Base-by-base conservation (phyloP, 495 filamentous ascomycete genomes). In the Daldinia concentrica region DNA sequence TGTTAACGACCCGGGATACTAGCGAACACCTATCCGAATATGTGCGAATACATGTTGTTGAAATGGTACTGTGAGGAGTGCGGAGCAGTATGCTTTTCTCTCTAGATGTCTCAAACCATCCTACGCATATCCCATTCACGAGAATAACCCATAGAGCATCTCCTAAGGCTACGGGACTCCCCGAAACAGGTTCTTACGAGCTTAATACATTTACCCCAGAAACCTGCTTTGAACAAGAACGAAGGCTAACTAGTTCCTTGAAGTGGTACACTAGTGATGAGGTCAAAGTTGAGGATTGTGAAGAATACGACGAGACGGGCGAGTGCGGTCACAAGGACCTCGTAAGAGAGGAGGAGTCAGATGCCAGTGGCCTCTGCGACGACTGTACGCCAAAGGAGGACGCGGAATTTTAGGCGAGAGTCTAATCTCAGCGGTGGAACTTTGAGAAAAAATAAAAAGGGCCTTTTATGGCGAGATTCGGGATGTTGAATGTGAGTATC, bases 41-140 rank as follows among this genome's bases (percentile, higher is more conserved):
- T 78, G 76, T 78, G 76, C 48, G 65, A 39, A 30, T 78, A 76
- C 30, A 72, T 78, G 73, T 37, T 76, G 45, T 61, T 78, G 4
- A 76, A 72, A 66, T 78, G 76, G 76, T 78, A 76, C 74, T 78
- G 76, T 61, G 76, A 76, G 32, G 76, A 76, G 26, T 78, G 76
- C 37, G 76, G 76, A 68, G 76, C 76, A 73, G 71, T 73, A 73
- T 62, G 71, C 57, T 14, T 62, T 66, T 69, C 22, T 57, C 45
- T 57, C 45, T 62, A 22, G 60, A 45, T 27, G 30, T 60, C 39
- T 15, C 45, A 43, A 8, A 34, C 51, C 57, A 17, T 54, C 41
- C 22, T 52, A 50, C 56, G 34, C 51, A 12, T 68, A 65, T 61
- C 64, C 41, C 39, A 58, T 41, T 34, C 52, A 24, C 32, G 30